Percentiles rank a stretch among this genome's conserved stretches.
phyloP scores from a whole-genome alignment of 208 protist species.

The Angomonas deanei region DNA sequence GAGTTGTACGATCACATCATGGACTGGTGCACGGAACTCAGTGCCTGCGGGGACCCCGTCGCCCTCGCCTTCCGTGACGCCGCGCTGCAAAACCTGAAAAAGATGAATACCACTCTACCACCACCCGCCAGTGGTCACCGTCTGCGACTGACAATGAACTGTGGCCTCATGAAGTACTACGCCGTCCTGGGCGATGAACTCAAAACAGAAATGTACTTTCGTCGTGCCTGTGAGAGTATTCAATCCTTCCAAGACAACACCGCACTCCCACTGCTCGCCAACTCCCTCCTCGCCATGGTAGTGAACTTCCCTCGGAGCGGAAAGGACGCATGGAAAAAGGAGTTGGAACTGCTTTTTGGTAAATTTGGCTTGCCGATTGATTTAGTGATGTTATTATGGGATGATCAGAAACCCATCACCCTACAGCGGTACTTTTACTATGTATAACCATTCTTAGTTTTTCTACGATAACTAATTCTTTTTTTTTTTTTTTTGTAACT shows the following conservation, averaged over 20 bases:
- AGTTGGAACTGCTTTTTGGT: not conserved
- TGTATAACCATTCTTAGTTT: slow-evolving; percentile 8
- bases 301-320: not conserved
- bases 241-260: not conserved
- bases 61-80: not conserved
- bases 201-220: not conserved
- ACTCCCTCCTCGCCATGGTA: not conserved
- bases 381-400: not conserved
- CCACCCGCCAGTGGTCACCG: not conserved
- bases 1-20: slow-evolving; percentile 4
- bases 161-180: not conserved
- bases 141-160: not conserved
- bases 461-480: no score
- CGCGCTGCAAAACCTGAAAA: not conserved
- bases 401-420: not conserved
- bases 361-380: not conserved
- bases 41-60: not conserved
- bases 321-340: not conserved
- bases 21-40: not conserved
- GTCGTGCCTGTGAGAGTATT: not conserved
- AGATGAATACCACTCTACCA: not conserved
- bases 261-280: not conserved
- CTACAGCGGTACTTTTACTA: slow-evolving; percentile 8
- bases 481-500: not conserved
- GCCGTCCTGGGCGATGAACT: not conserved